A percentile compares a stretch with the other conserved stretches of the same genome.
Conservation (phyloP, 2,329 filamentous ascomycete genomes). For the Davidsoniella australis region DNA sequence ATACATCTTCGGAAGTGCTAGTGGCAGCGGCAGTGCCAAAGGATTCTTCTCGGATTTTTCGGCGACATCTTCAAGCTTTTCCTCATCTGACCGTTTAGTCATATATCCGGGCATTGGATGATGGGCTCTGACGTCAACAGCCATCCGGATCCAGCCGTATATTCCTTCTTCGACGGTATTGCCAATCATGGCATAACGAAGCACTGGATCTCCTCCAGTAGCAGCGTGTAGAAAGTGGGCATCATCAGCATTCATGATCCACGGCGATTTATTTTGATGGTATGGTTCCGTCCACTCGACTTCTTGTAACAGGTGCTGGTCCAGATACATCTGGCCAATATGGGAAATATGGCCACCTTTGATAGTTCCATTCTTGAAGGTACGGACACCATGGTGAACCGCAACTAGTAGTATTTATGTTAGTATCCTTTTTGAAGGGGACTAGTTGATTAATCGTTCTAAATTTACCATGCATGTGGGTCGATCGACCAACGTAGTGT, state of each 20-base stretch:
- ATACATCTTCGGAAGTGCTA: slow-evolving; percentile 13
- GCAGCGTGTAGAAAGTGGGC: slow-evolving; percentile 29
- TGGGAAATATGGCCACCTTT: slow-evolving; percentile 30
- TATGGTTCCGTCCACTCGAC: slow-evolving; percentile 35
- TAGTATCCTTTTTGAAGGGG: neutral
- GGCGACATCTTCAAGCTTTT: neutral
- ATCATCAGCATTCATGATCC: slow-evolving; percentile 37
- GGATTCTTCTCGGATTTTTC: slow-evolving; percentile 3
- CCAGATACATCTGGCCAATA: slow-evolving; percentile 48
- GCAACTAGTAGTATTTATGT: slow-evolving; percentile 15
- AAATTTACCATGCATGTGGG: slow-evolving; percentile 28
- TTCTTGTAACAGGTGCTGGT: slow-evolving; percentile 35
- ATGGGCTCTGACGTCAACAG: slow-evolving; percentile 24
- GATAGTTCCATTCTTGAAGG: slow-evolving; percentile 21
- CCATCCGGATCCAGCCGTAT: slow-evolving; percentile 37
- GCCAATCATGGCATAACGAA: slow-evolving; percentile 41
- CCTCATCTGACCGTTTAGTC: neutral
- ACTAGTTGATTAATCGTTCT: neutral
- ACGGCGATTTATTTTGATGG: slow-evolving; percentile 25
- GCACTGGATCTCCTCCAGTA: slow-evolving; percentile 36
- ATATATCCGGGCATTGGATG: slow-evolving; percentile 12
- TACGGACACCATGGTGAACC: slow-evolving; percentile 23
- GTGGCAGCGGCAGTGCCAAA: slow-evolving; percentile 7
- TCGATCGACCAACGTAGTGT: slow-evolving; percentile 28
- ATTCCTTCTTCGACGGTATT: slow-evolving; percentile 33